Base-by-base conservation (phyloP, 768 basidiomycete species). In the Phylloporus sp. region DNA sequence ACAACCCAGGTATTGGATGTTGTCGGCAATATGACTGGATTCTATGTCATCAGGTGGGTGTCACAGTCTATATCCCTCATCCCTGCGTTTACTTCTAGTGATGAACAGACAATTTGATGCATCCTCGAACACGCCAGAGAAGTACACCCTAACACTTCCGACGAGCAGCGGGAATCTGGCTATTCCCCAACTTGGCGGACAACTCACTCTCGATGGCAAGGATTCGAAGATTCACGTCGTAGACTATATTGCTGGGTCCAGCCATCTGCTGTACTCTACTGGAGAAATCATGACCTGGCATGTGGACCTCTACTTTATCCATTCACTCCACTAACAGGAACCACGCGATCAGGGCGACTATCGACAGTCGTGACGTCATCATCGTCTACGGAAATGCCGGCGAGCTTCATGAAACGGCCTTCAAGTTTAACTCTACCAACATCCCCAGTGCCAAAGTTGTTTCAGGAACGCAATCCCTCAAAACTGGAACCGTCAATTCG, bases 211-310 rank as follows among this genome's bases (percentile, higher is more conserved):
- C n/a, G 66, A 68, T 45, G 76, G 76, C n/a, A 75, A 71, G 58
- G 75, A 78, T 50, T 76, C 76, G 0, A 78, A 78, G 56, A 65
- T 77, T 28, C 71, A 76, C 46, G 69, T 78, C 11, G 73, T 76
- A 2, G 75, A 77, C 50, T 77, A 77, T 46, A 45, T 48, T 18
- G 75, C 75, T 33, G 76, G 76, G 13, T 66, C 65, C 7, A 72
- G 64, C 6, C 68, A 65, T 22, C 38, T 77, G 33, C 52, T 77
- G 3, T 77, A 77, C 46, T 77, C 76, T 5, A 73, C 74, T 13
- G 74, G 63, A 6, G 76, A 78, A 56, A 70, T 77, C 18, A 57
- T 77, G 55, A 75, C 75, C 8, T 78, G 76, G 76, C 71, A 50
- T 38, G 55, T 40, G 5, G 18, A n/a, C n/a, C 20, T 39, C 6